These are phyloP conservation scores for Candida palmyrensis DNA, from an alignment of 805 yeast genomes.

Conservation along the genomic window DNA sequence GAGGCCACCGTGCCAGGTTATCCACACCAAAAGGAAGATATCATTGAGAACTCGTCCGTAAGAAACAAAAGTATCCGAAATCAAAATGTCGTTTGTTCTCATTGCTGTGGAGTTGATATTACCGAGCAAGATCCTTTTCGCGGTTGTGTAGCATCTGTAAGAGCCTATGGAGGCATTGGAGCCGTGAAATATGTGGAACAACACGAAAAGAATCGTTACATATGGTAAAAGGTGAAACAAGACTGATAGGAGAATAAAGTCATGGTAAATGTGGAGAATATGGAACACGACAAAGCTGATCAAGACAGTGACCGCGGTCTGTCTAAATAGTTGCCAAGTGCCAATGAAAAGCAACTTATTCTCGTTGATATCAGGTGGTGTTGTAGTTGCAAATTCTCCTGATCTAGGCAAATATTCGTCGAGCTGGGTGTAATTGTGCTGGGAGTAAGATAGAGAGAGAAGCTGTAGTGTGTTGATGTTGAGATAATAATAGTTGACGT, in stretches of 20 bases:
- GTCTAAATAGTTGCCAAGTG: constrained; percentile 26
- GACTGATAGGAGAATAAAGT: constrained; percentile 10
- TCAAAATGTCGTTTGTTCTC: constrained; percentile 73
- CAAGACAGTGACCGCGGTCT: constrained; percentile 13
- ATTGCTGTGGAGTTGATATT: constrained; percentile 49
- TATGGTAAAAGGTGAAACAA: constrained; percentile 24
- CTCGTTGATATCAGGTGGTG: constrained; percentile 25
- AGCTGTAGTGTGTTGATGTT: constrained; percentile 43
- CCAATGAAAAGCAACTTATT: constrained; percentile 27
- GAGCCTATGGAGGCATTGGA: constrained; percentile 28
- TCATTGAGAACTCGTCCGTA: constrained; percentile 76
- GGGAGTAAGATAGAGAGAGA: constrained; percentile 35
- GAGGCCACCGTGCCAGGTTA: constrained; percentile 31
- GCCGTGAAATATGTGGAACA: constrained; percentile 31
- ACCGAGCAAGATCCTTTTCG: constrained; percentile 53
- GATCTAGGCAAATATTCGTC: constrained; percentile 14
- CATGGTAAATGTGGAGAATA: constrained; percentile 12
- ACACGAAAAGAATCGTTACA: constrained; percentile 28
- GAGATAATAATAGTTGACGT: constrained; percentile 26
- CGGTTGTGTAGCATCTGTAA: constrained; percentile 41
- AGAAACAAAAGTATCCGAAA: constrained; percentile 83
- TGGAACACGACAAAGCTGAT: constrained; percentile 17
- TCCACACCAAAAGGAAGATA: constrained; percentile 49
- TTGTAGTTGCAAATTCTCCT: constrained; percentile 30
- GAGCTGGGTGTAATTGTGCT: constrained; percentile 29